Evolutionary conservation across 192 early-diverging fungal species (phyloP), one percentile per base, ranked within the genome.

Genomic region (Backusella tuberculispora): DNA sequence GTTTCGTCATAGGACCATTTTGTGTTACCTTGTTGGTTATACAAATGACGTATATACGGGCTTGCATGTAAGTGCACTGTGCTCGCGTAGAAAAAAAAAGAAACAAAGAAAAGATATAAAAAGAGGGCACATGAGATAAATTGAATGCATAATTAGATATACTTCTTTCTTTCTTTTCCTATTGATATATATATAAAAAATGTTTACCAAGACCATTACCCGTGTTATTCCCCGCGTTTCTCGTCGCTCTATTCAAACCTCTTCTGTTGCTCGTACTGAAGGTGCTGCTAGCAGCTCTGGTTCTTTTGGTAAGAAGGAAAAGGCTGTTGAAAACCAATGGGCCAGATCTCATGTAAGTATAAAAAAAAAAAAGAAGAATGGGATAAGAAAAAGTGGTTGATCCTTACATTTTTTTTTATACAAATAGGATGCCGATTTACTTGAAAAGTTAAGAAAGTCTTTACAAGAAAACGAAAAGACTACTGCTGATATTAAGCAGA

Each of bases 271-370:
- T 19, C 50, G 50, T 24, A 53, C 50, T 21, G 50, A 53, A 53
- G 50, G 50, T 8, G 50, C 50, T 21, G 50, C 50, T 19, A 26
- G 42, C 21, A 44, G 19, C 68, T 24, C 42, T 6, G 68, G 74
- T 17, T 38, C 66, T 43, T 73, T 82, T 47, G 72, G 73, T 13
- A 72, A 73, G 9, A 82, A 82, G 71, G 81, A 82, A 47, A 79
- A 76, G 66, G 81, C 81, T 66, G 53, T 76, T 26, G 81, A 82
- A 64, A 78, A 82, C 47, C 77, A 79, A 65, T 82, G 81, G 81
- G 74, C 74, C 41, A 53, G 50, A 53, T 7, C 21, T 53, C 66
- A 67, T 5, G 66, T 67, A 41, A 67, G 66, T 38, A 66, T 4
- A 60, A 60, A 60, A 13, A 60, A 60, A 60, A 24, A 7, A 60